Conservation (phyloP, 1,139 yeast species). For the Petasospora rhodanensis region DNA sequence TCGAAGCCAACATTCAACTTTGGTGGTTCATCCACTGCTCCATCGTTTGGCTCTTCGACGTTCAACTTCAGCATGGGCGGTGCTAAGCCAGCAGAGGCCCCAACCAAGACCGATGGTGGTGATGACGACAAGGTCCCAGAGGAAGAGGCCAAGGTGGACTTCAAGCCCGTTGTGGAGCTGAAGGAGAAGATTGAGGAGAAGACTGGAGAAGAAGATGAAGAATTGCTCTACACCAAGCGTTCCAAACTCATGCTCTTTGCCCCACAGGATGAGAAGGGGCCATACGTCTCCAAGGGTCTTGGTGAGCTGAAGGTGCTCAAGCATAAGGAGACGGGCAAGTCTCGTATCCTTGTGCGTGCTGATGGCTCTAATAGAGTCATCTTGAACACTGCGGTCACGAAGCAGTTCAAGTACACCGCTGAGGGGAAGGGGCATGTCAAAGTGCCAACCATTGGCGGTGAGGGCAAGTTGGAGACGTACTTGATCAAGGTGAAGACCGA, state of each 20-base stretch:
- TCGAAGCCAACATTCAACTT: conserved; percentile 15
- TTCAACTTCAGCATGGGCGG: conserved; percentile 8
- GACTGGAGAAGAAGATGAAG: conserved; percentile 89
- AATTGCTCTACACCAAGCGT: conserved; percentile 55
- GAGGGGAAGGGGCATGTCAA: conserved; percentile 54
- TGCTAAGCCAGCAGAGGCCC: conserved; percentile 7
- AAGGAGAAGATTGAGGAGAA: conserved; percentile 44
- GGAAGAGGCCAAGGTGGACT: conserved; percentile 39
- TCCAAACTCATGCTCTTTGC: conserved; percentile 68
- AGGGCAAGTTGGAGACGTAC: conserved; percentile 50
- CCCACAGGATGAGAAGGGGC: conserved; percentile 38
- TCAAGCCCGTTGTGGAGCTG: conserved; percentile 44
- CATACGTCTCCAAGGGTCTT: conserved; percentile 61
- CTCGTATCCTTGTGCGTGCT: conserved; percentile 75
- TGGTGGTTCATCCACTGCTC: conserved; percentile 9
- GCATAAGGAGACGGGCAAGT: conserved; percentile 51
- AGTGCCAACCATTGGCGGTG: conserved; percentile 47
- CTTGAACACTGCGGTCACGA: conserved; percentile 46
- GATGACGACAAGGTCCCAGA: conserved; percentile 29
- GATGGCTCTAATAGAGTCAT: conserved; percentile 86
- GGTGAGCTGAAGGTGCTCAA: conserved; percentile 77
- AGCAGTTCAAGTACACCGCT: conserved; percentile 47
- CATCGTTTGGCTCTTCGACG: conserved; percentile 1
- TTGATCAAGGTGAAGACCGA: conserved; percentile 68
- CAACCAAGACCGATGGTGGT: conserved; percentile 1